phyloP scores from a whole-genome alignment of 23 red algal species.

The Cyanidiococcus yangmingshanensis region DNA sequence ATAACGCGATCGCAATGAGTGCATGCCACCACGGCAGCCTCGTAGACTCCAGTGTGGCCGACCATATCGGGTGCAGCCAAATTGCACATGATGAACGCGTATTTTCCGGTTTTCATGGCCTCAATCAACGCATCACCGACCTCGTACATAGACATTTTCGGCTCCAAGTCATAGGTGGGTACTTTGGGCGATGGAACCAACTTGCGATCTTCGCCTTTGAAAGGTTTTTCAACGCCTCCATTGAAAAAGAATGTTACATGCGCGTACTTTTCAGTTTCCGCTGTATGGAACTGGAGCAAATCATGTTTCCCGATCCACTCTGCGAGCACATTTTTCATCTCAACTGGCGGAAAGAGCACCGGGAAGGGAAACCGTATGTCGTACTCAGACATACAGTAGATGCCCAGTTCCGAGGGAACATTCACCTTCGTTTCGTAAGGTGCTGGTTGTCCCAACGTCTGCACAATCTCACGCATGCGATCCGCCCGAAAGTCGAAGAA shows the following conservation, averaged over 20 bases:
- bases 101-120: constrained; percentile 55
- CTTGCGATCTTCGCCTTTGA: constrained; percentile 58
- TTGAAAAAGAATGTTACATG: constrained; percentile 97
- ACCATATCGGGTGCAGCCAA: constrained; percentile 81
- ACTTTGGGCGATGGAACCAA: constrained; percentile 61
- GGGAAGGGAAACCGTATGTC: constrained; percentile 23
- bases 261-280: constrained; percentile 85
- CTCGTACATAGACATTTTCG: constrained; percentile 49
- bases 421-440: constrained; percentile 17
- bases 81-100: constrained; percentile 72
- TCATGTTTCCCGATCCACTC: constrained; percentile 53
- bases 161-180: constrained; percentile 35
- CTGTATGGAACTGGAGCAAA: constrained; percentile 46
- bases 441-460: background rate
- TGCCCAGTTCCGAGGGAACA: constrained; percentile 6
- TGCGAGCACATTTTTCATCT: constrained; percentile 26
- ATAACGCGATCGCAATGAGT: constrained; percentile 26
- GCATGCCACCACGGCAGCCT: constrained; percentile 60
- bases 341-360: constrained; percentile 8
- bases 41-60: constrained; percentile 69
- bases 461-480: constrained; percentile 30
- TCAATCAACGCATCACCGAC: constrained; percentile 53
- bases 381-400: constrained; percentile 31
- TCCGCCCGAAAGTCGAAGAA: constrained; percentile 89
- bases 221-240: constrained; percentile 65